Evolutionary conservation across 257 asterid species (phyloP), one percentile per base, ranked within the genome.

Genomic region (Solanum boliviense): DNA sequence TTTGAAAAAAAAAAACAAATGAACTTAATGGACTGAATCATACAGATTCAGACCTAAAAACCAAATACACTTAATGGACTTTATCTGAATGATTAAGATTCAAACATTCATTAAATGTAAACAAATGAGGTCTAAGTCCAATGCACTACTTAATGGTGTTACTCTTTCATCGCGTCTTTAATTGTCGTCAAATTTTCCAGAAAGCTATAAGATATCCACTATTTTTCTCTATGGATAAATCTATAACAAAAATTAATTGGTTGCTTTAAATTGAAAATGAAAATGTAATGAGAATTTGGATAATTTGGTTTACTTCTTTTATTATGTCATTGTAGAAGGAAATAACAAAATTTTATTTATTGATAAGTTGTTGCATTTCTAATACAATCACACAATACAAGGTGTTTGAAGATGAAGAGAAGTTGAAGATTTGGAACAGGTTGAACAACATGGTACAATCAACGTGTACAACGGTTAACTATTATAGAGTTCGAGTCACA

Each of bases 391-490:
- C 27, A 62, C 31, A n/a, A 62, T 62, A 62, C 15, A 62, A 23
- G 15, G n/a, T 56, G 65, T 18, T 52, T 52, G 62, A 52, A 46
- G 7, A 46, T 46, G 2, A 4, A 13, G 3, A 3, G 3, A 4
- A 46, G 20, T 5, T 15, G 7, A 15, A 52, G 9, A 52, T 52
- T 18, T 0, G n/a, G 4, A 52, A 52, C 23, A 52, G 3, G 62
- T 52, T 52, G 65, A 56, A 20, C 65, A 56, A 18, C 0, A 0
- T 56, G 10, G 10, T 48, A 48, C 8, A 48, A 48, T 16, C 15
- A 44, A 44, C 0, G 0, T 44, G n/a, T 48, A 48, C 1, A 48
- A 48, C 0, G 2, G 8, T 48, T 15, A 0, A 48, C 0, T 48
- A 7, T 15, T 48, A 18, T 52, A 52, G 62, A 52, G 9, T 18